phyloP scores from a whole-genome alignment of 345 rosid genomes.

The Camelina neglecta region DNA sequence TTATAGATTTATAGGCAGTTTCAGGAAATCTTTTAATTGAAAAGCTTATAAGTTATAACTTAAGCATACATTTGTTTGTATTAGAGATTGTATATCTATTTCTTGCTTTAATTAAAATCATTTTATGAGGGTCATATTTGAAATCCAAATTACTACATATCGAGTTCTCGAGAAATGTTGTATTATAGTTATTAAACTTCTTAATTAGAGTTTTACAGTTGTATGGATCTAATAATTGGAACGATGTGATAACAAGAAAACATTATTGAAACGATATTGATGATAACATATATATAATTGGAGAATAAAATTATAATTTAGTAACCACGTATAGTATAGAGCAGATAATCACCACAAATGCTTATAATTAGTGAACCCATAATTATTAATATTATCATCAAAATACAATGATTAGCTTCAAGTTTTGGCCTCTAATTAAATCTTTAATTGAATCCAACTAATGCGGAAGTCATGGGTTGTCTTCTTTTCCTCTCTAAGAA shows the following conservation, averaged over 20 bases:
- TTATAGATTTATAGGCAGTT: too few relatives aligned
- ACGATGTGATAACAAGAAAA: constrained; percentile 37
- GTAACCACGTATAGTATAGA: constrained; percentile 26
- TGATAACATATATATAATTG: constrained; percentile 42
- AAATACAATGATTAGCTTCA: constrained; percentile 43
- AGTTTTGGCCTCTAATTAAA: constrained; percentile 41
- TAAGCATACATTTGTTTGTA: not conserved
- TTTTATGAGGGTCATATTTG: not conserved
- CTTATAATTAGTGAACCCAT: constrained; percentile 37
- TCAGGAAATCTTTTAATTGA: too few relatives aligned
- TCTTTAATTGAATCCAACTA: constrained; percentile 46
- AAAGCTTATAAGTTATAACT: too few relatives aligned
- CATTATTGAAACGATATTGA: constrained; percentile 32
- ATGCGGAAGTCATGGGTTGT: constrained; percentile 46
- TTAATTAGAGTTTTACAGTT: constrained; percentile 32
- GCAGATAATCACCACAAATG: constrained; percentile 41
- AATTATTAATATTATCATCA: constrained; percentile 45
- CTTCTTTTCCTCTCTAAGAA: constrained; percentile 23
- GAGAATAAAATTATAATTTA: constrained; percentile 10
- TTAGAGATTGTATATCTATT: not conserved
- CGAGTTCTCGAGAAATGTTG: not conserved
- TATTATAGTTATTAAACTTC: not conserved
- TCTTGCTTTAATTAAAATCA: not conserved
- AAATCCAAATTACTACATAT: not conserved
- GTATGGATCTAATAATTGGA: constrained; percentile 40